Evolutionary conservation across 345 rosid genomes (phyloP), one percentile per base, ranked within the genome.

Genomic region (Eucalyptus erythrocorys): DNA sequence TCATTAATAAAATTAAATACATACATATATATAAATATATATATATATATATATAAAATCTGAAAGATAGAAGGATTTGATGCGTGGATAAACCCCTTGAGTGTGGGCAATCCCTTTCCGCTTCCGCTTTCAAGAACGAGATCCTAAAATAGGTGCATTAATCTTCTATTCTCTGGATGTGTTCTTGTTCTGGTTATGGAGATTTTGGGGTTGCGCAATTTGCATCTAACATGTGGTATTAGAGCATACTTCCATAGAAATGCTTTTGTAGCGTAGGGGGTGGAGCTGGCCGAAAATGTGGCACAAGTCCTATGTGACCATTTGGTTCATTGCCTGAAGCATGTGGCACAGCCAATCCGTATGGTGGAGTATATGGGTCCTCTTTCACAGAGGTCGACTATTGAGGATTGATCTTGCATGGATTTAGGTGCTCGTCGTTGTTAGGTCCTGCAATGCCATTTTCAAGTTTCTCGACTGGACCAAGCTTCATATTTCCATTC

Each of bases 401-500:
- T 80, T 93, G 95, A 87, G 93, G 88, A 87, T 91, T 88, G 91
- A 88, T 94, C 92, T 91, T 86, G 90, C 93, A 89, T 34, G 93
- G 88, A 89, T 88, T 90, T 89, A 93, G 90, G 88, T 91, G 93
- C 85, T 94, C 96, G 87, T 92, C 93, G 51, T 88, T 86, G 85
- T 88, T 92, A 59, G 88, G 87, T 87, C 96, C 99, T 91, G 97
- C 89, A 92, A 88, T 86, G n/a, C 94, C 96, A 90, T 95, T 95
- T 90, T 92, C 94, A 92, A 89, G 86, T 88, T 91, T 87, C 90
- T 93, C 93, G 47, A 86, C 87, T 55, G 90, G 45, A 37, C 93
- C 92, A 87, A 89, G 91, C 91, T 94, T 94, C 90, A 94, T 64
- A 89, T 88, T 91, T 85, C 95, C 97, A 93, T 93, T 95, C 90